Percentiles rank a stretch among this genome's conserved stretches.
Conservation (phyloP, 306 rosid genomes). For the Neltuma alba region DNA sequence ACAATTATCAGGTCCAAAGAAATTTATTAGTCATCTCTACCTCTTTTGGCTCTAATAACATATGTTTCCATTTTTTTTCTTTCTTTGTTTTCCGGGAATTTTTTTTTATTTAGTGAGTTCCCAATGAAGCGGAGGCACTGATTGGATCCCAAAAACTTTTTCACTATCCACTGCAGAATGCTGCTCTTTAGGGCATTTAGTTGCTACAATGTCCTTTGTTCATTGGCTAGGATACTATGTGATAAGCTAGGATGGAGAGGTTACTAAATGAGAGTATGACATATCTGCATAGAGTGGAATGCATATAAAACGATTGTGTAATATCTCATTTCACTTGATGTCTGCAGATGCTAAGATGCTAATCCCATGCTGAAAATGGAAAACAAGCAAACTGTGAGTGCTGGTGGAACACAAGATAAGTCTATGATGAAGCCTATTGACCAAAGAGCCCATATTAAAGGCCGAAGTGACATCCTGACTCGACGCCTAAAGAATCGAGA, state of each 20-base stretch:
- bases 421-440: conserved; percentile 54
- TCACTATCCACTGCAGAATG: too few species aligned
- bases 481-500: conserved; percentile 89
- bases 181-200: not conserved
- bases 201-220: not conserved
- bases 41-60: not conserved
- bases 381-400: conserved; percentile 44
- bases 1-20: not conserved
- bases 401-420: conserved; percentile 47
- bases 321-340: conserved; percentile 30
- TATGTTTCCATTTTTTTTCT: not conserved
- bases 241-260: conserved; percentile 6
- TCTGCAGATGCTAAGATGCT: conserved; percentile 64
- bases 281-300: conserved; percentile 20
- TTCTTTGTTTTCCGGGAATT: too few species aligned
- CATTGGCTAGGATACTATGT: conserved; percentile 17
- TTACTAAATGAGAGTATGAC: conserved; percentile 18
- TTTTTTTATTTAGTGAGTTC: too few species aligned
- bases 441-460: conserved; percentile 50
- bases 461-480: conserved; percentile 57
- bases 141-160: too few species aligned
- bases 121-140: too few species aligned
- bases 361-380: conserved; percentile 56
- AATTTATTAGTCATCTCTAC: not conserved
- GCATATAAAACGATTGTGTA: conserved; percentile 7